A percentile compares a stretch with the other conserved stretches of the same genome.
These are phyloP conservation scores for Fraxinus dipetala DNA, from an alignment of 305 asterid species.

Conservation along the genomic window DNA sequence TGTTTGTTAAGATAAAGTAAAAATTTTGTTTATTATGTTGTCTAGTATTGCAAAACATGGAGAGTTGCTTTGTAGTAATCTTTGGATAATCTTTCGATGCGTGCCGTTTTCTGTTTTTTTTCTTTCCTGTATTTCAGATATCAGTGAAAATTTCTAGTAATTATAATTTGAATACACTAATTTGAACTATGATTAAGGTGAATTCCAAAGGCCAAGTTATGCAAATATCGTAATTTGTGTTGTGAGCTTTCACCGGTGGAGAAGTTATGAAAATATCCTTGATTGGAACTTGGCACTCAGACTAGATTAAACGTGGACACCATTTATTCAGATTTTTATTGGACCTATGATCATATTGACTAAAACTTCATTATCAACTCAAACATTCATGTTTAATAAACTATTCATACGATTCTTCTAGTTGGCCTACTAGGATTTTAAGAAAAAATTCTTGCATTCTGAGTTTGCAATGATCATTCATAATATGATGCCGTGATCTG, in stretches of 20 bases:
- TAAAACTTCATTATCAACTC: background rate
- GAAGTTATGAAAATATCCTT: background rate
- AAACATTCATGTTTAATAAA: background rate
- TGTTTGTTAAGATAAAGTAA: background rate
- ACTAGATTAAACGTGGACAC: background rate
- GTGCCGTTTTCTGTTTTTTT: background rate
- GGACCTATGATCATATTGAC: background rate
- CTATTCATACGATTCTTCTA: background rate
- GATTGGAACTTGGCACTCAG: background rate
- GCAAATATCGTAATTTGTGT: background rate
- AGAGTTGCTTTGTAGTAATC: background rate
- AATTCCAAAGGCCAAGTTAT: background rate
- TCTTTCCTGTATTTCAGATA: background rate
- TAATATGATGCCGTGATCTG: background rate
- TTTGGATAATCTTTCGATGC: background rate
- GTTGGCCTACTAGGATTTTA: background rate
- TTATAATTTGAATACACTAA: background rate
- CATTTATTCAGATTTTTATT: background rate
- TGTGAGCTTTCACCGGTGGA: background rate
- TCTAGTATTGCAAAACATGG: background rate
- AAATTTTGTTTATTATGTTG: background rate
- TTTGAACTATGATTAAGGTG: background rate
- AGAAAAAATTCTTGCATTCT: background rate
- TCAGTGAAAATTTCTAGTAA: background rate
- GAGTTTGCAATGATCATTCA: background rate